Base-by-base conservation (phyloP, 176 grass and related monocot species). In the Aegilops tauschii region DNA sequence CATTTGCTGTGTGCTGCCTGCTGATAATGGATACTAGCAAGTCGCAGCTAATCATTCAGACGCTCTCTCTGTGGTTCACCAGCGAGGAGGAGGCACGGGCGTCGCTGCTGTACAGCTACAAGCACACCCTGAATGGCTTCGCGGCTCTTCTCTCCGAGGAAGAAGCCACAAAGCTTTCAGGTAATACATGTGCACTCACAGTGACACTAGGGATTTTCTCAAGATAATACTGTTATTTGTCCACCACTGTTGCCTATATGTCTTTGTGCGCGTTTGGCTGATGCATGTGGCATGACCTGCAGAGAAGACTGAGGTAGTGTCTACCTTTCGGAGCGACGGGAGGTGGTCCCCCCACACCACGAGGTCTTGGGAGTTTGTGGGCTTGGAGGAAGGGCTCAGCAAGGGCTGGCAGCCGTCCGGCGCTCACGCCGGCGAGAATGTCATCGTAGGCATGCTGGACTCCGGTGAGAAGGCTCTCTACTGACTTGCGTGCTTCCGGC, bases 371-470 rank as follows among this genome's bases (percentile, higher is more conserved):
- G 88, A 94, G 76, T 98, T 98, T 80, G 17, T 98, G 40, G 86
- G 87, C 13, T 66, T 87, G 4, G 97, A 96, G 77, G 95, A 97
- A 56, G 93, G 90, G 9, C 20, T 85, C 44, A 65, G 67, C 29
- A 31, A 25, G 70, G 77, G 86, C 31, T 58, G 65, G 90, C 61
- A 88, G 78, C 93, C 84, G 32, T 79, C 91, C 74, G 81, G 66
- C 68, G 83, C 80, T 9, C 83, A 88, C 5, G 11, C 82, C 83
- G 85, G 85, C 76, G 77, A 73, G 47, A 90, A 96, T 29, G 90
- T 94, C 78, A 98, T 98, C 78, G 92, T 98, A 6, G 97, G 97
- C 78, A 79, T 98, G 83, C 76, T 98, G 35, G 97, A 98, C 88
- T 96, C 97, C 82, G 97, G 93, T 98, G 71, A 83, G 86, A 1